Base-by-base conservation (phyloP, 2,329 filamentous ascomycete genomes). In the Phialophora verrucosa region DNA sequence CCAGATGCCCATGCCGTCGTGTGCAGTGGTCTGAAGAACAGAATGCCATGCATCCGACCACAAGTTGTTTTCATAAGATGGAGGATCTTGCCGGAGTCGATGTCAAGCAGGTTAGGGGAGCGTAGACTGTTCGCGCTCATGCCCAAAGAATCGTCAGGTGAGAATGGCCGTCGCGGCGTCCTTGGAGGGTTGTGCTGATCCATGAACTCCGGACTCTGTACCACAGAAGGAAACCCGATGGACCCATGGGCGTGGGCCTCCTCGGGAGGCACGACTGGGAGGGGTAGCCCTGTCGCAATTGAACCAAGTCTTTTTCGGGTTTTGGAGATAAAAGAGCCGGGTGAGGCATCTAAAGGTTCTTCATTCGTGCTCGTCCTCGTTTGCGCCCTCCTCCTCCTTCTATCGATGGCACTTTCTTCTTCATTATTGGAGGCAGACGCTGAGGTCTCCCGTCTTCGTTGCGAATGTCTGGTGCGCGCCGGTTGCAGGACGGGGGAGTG, bases 51-150 rank as follows among this genome's bases (percentile, higher is more conserved):
- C 82, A 83, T 83, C 63, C 82, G 76, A 58, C 82, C 82, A 73
- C 81, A 83, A 2, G 82, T 83, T 25, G 81, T 83, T 69, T 83
- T 83, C 82, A 83, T 83, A 57, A 83, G 73, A 67, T 83, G 79
- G 55, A 83, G 71, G 38, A 83, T 82, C 68, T 81, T 83, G 31
- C 78, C 77, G 8, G 81, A 77, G 72, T 83, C 82, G 32, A 78
- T 76, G 69, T 78, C 80, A 2, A 79, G 76, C 27, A 81, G 69
- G 12, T 77, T 76, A 0, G 79, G 77, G 8, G 79, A 74, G n/a
- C 66, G 65, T 20, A 71, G 44, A 35, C 72, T 65, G 61, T 53
- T 27, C 55, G 70, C 59, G 64, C 67, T 54, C 55, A 70, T 49
- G 66, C 65, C 56, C 55, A 69, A 53, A 31, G 63, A 51, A 14